Base-by-base conservation (phyloP, 805 yeast species). In the Candida oleophila region DNA sequence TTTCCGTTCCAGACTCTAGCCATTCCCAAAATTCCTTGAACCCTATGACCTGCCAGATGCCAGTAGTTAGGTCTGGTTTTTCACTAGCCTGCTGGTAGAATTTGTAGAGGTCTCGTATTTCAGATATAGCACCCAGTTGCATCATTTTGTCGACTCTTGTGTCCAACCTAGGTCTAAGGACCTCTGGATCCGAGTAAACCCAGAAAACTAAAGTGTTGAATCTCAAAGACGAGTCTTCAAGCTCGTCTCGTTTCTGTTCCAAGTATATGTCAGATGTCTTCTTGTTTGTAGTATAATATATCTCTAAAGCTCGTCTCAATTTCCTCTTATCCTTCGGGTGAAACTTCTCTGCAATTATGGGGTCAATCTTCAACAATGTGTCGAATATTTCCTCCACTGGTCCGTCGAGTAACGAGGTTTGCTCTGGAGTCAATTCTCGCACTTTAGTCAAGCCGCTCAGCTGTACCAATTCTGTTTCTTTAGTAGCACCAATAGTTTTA, bases 41-140 rank as follows among this genome's bases (percentile, higher is more conserved):
- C 1, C 98, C 98, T 57, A 92, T 88, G 1, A 88, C 96, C 66
- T 94, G 98, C 90, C 90, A 90, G 0, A 92, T 77, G 2, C 98
- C 98, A 48, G 77, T 71, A 45, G 86, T 85, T 47, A 80, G 66
- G 48, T 76, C 82, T 8, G 85, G 81, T 4, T 9, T 16, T 19
- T 56, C 61, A 0, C 62, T 64, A 5, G 46, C 38, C 9, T 62
- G 62, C 3, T 67, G 53, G 41, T 77, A 85, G 22, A 67, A 69
- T 0, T 65, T 57, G 59, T 80, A 81, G 56, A 92, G 60, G 46
- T 81, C 78, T 7, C 75, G 58, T 14, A 94, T 78, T 63, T 94
- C 99, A 1, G 73, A 72, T 40, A 81, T 50, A 0, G 88, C 92
- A 0, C 96, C 96, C 0, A 59, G 57, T 1, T 64, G 57, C 58